Base-by-base conservation (phyloP, 495 filamentous ascomycete genomes). In the Terfezia claveryi region DNA sequence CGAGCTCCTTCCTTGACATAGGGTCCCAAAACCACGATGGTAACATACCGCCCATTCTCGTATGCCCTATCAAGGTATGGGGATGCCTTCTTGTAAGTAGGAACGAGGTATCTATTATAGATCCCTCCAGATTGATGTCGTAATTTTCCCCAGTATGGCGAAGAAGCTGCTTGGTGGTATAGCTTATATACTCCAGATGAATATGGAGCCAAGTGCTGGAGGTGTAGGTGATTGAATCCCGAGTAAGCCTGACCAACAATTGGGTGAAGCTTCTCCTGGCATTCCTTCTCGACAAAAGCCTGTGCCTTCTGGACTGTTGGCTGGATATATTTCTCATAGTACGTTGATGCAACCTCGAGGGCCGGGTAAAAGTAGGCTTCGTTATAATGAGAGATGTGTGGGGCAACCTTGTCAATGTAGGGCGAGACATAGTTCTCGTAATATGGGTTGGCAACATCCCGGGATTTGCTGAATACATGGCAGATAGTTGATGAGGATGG, bases 11-110 rank as follows among this genome's bases (percentile, higher is more conserved):
- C 57, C 49, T 55, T 75, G 2, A 75, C 75, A 51, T 84, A 76
- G 3, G 91, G 91, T 44, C 89, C 67, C 14, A 79, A 78, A 32
- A 81, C 83, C n/a, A 78, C 74, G 6, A 76, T 68, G 10, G 85
- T 68, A 58, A 94, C 75, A 46, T 76, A 68, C 51, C 81, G 80
- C 5, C 77, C 74, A 2, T 77, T 71, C 5, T 70, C 69, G 67
- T 91, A 94, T 6, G 74, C 75, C 50, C 78, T 79, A n/a, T 74
- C 68, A 10, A 79, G 75, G 60, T 87, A 87, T 11, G 91, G 92
- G 32, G 76, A 74, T 4, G 80, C 74, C 17, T 73, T 76, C 9
- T 75, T 70, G 66, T 86, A 91, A 2, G 85, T 71, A 6, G 92
- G 92, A 17, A 92, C 68, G 10, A 96, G 55, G 55, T 80, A 71